Evolutionary conservation across 108 stramenopile genomes (phyloP).

Genomic region (Fragilaria radians): DNA sequence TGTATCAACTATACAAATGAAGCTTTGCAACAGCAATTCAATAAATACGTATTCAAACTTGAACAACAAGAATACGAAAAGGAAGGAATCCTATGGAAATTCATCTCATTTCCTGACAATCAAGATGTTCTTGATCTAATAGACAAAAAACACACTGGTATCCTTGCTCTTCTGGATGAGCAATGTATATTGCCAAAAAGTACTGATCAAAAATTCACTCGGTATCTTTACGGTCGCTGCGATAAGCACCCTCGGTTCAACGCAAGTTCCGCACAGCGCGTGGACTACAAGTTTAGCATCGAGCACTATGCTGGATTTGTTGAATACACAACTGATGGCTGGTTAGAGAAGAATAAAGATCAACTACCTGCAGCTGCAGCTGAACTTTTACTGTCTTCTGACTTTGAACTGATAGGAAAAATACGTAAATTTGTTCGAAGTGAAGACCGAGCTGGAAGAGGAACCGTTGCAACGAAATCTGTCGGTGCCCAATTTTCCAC

Average conservation of each 20-base stretch:
- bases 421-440: constrained; percentile 9
- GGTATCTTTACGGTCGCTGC: constrained; percentile 35
- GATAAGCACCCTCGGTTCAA: constrained; percentile 29
- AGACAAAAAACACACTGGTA: constrained; percentile 70
- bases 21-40: constrained; percentile 74
- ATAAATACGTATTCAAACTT: constrained; percentile 38
- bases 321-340: constrained; percentile 43
- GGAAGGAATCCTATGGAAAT: constrained; percentile 36
- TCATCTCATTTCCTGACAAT: constrained; percentile 81
- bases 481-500: constrained; percentile 82
- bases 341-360: constrained; percentile 73
- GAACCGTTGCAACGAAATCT: constrained; percentile 14
- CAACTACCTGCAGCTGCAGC: constrained; percentile 44
- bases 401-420: constrained; percentile 14
- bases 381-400: constrained; percentile 34
- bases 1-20: constrained; percentile 88
- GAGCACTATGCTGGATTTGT: constrained; percentile 74
- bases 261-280: constrained; percentile 26
- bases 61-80: constrained; percentile 49
- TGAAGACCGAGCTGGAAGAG: background rate
- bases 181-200: constrained; percentile 46
- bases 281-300: constrained; percentile 42
- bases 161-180: constrained; percentile 66
- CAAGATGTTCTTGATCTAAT: constrained; percentile 87
- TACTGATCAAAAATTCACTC: constrained; percentile 34